Evolutionary conservation across 2,329 filamentous ascomycete species (phyloP).

Genomic region (Nothomitra cinnamomea): DNA sequence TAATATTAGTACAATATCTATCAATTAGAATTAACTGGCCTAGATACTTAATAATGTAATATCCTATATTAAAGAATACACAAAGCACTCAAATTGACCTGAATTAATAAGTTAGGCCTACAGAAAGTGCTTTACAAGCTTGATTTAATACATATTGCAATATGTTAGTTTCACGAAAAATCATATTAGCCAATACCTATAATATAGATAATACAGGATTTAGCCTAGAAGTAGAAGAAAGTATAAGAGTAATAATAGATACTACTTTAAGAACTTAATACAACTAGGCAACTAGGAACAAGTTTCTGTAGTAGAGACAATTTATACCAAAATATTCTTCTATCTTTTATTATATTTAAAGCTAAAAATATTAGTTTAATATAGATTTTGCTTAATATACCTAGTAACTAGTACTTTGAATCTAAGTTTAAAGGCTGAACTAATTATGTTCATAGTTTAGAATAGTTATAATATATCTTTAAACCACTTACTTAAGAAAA

Average conservation of each 20-base stretch:
- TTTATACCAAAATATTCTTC: background rate
- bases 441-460: slow-evolving; percentile 9
- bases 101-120: too few relatives aligned
- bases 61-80: too few relatives aligned
- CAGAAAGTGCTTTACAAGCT: too few relatives aligned
- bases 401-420: background rate
- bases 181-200: too few relatives aligned
- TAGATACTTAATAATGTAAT: too few relatives aligned
- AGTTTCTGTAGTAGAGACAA: background rate
- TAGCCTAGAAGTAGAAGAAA: background rate
- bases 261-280: background rate
- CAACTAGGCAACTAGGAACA: background rate
- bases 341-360: background rate
- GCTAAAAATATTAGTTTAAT: background rate
- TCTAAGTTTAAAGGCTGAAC: slow-evolving; percentile 11
- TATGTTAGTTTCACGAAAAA: too few relatives aligned
- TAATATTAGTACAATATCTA: too few relatives aligned
- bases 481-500: slow-evolving; percentile 6
- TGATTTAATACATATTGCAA: too few relatives aligned
- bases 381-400: background rate
- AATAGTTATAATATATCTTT: slow-evolving; percentile 12
- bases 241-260: background rate
- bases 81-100: too few relatives aligned
- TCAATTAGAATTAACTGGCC: too few relatives aligned
- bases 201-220: too few relatives aligned